These are phyloP conservation scores for Ganoderma boninense DNA, from an alignment of 1,284 basidiomycete genomes.

Conservation along the genomic window DNA sequence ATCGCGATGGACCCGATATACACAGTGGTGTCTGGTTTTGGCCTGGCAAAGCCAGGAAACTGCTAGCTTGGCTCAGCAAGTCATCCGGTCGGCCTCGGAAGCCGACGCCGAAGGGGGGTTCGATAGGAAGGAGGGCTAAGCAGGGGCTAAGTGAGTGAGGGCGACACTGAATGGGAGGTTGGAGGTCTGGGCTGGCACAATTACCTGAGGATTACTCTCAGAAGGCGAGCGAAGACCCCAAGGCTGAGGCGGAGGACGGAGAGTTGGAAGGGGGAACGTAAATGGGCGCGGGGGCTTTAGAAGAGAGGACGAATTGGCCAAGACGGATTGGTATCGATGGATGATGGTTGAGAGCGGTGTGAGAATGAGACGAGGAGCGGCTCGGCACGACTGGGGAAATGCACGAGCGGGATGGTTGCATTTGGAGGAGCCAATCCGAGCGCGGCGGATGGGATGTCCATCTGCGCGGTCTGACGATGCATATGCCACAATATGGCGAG, in stretches of 20 bases:
- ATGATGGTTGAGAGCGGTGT: slow-evolving; percentile 17
- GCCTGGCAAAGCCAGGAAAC: neutral
- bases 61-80: neutral
- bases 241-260: neutral
- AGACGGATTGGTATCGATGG: slow-evolving; percentile 21
- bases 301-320: neutral
- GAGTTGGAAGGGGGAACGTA: neutral
- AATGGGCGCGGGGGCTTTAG: neutral
- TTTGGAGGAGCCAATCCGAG: slow-evolving; percentile 20
- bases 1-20: neutral
- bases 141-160: too few relatives aligned
- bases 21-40: neutral
- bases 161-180: neutral
- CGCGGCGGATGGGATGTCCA: neutral
- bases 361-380: slow-evolving; percentile 4
- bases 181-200: neutral
- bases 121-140: neutral
- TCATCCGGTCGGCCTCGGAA: neutral
- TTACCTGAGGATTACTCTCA: neutral
- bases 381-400: neutral
- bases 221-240: neutral
- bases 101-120: neutral
- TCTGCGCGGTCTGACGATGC: neutral
- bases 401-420: neutral
- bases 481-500: slow-evolving; percentile 1